These are phyloP conservation scores for Iberis pinnata DNA, from an alignment of 345 rosid species.

Conservation along the genomic window DNA sequence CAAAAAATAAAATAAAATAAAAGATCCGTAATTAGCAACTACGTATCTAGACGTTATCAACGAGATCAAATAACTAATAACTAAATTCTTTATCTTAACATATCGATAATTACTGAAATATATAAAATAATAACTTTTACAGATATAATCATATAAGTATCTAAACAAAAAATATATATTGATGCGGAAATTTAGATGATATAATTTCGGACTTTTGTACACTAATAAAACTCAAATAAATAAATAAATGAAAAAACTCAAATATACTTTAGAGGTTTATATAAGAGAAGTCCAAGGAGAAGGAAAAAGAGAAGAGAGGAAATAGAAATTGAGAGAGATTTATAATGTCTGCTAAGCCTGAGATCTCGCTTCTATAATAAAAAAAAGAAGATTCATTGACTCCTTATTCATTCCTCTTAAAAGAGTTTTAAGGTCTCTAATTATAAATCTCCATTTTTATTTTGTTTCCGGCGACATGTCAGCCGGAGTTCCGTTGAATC, in stretches of 20 bases:
- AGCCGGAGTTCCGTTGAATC: slow-evolving; percentile 40
- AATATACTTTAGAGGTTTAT: slow-evolving; percentile 1
- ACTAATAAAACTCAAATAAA: too few relatives aligned
- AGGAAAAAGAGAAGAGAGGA: slow-evolving; percentile 10
- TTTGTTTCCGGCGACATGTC: slow-evolving; percentile 37
- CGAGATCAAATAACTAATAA: too few relatives aligned
- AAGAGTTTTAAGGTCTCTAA: neutral
- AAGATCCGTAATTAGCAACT: slow-evolving; percentile 15
- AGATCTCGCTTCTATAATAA: slow-evolving; percentile 12
- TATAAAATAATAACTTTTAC: too few relatives aligned
- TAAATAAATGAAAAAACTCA: too few relatives aligned
- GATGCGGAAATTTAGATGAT: too few relatives aligned
- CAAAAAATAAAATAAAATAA: neutral
- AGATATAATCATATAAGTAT: too few relatives aligned
- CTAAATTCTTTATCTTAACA: too few relatives aligned
- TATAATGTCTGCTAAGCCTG: slow-evolving; percentile 26
- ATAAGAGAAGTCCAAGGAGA: too few relatives aligned
- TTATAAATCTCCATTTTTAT: too few relatives aligned
- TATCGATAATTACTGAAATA: too few relatives aligned
- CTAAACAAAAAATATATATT: too few relatives aligned
- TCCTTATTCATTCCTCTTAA: neutral
- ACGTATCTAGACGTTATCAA: slow-evolving; percentile 4
- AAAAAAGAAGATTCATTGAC: slow-evolving; percentile 4
- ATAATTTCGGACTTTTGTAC: too few relatives aligned
- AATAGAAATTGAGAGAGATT: slow-evolving; percentile 15